Evolutionary conservation across 768 basidiomycete genomes (phyloP).

Genomic region (Naganishia vaughanmartiniae): DNA sequence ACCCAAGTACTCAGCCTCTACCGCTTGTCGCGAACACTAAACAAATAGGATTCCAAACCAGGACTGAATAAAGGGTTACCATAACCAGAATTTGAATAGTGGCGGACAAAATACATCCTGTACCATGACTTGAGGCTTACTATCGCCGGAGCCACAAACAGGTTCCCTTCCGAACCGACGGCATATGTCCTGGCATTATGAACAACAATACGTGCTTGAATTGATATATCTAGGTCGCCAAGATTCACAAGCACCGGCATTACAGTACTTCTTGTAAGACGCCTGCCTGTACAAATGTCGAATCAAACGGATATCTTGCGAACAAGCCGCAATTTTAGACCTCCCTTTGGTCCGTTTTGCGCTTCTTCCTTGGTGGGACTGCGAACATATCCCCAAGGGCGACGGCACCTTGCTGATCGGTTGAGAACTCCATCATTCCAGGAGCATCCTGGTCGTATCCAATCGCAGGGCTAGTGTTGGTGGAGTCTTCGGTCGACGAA

Average conservation of each 20-base stretch:
- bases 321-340: slow-evolving; percentile 5
- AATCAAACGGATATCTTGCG: background rate
- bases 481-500: slow-evolving; percentile 5
- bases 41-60: slow-evolving; percentile 10
- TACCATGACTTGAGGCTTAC: too few species aligned
- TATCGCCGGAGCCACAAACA: too few species aligned
- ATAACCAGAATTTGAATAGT: background rate
- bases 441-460: background rate
- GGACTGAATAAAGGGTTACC: background rate
- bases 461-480: background rate
- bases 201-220: background rate
- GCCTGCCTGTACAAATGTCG: background rate
- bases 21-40: background rate
- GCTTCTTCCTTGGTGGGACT: slow-evolving; percentile 31
- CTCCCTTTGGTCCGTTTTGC: slow-evolving; percentile 32
- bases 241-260: too few species aligned
- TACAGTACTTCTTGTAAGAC: background rate
- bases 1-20: background rate
- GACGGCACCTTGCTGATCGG: background rate
- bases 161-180: too few species aligned
- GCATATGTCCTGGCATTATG: background rate
- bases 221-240: background rate
- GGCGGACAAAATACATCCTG: too few species aligned
- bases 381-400: slow-evolving; percentile 10
- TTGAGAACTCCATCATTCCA: slow-evolving; percentile 8